These are phyloP conservation scores for Kazachstania kunashirensis DNA, from an alignment of 805 yeast species.

Conservation along the genomic window DNA sequence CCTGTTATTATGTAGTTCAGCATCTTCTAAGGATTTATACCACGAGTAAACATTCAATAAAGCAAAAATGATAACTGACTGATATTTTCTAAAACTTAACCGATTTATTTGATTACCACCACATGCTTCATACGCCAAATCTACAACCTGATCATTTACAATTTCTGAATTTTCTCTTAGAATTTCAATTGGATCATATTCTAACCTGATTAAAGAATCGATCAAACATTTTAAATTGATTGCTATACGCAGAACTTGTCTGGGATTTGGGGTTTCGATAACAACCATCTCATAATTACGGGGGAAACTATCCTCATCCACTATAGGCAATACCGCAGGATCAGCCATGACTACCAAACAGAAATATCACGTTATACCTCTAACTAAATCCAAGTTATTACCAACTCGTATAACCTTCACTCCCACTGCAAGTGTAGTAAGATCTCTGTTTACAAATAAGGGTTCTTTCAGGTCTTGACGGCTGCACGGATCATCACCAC, in stretches of 20 bases:
- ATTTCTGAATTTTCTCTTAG: conserved; percentile 49
- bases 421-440: too few species aligned
- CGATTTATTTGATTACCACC: conserved; percentile 60
- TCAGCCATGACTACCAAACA: too few species aligned
- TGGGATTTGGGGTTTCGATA: conserved; percentile 40
- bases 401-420: too few species aligned
- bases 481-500: too few species aligned
- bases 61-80: conserved; percentile 60
- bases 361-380: too few species aligned
- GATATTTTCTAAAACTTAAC: conserved; percentile 50
- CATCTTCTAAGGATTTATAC: conserved; percentile 53
- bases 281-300: too few species aligned
- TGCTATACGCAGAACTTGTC: conserved; percentile 62
- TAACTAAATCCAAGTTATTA: too few species aligned
- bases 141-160: conserved; percentile 47
- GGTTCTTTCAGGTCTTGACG: too few species aligned
- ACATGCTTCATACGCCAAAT: conserved; percentile 60
- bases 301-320: too few species aligned
- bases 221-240: conserved; percentile 63
- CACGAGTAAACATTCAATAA: conserved; percentile 68
- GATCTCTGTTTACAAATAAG: too few species aligned
- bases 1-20: conserved; percentile 59
- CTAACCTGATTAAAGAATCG: conserved; percentile 62
- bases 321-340: too few species aligned
- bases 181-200: conserved; percentile 42